Conservation (phyloP, 1,284 basidiomycete species). For the Phlebopus sp. region DNA sequence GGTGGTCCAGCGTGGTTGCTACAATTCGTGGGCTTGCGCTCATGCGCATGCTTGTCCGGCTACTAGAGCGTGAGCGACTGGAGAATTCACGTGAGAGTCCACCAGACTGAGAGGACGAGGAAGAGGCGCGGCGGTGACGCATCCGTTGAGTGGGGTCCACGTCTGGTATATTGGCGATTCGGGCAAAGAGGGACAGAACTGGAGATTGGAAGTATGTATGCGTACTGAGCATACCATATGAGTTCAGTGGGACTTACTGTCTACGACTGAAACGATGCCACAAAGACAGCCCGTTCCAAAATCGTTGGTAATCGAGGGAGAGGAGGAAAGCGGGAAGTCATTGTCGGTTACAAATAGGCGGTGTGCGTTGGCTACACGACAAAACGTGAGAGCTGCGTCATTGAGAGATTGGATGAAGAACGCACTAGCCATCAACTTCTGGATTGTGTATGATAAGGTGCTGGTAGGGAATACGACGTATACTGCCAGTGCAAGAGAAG, state of each 20-base stretch:
- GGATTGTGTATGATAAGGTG: slow-evolving; percentile 63
- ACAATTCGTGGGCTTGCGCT: slow-evolving; percentile 39
- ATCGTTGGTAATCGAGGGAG: slow-evolving; percentile 40
- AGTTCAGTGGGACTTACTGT: slow-evolving; percentile 48
- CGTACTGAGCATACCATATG: slow-evolving; percentile 1
- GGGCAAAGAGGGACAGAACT: slow-evolving; percentile 76
- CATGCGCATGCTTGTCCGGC: slow-evolving; percentile 46
- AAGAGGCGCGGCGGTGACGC: slow-evolving; percentile 70
- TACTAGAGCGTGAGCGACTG: slow-evolving; percentile 43
- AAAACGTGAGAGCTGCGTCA: no score
- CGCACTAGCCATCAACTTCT: slow-evolving; percentile 77
- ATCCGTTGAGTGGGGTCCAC: slow-evolving; percentile 73
- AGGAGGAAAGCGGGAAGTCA: slow-evolving; percentile 39
- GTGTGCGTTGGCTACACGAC: slow-evolving; percentile 63
- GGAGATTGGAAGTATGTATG: neutral
- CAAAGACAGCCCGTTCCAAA: slow-evolving; percentile 47
- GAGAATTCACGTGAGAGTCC: slow-evolving; percentile 19
- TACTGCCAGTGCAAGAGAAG: slow-evolving; percentile 38
- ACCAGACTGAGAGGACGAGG: slow-evolving; percentile 49
- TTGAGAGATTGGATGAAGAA: slow-evolving; percentile 14
- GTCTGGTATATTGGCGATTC: slow-evolving; percentile 62
- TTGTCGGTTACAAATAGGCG: slow-evolving; percentile 73
- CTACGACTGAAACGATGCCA: slow-evolving; percentile 76
- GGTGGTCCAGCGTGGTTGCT: slow-evolving; percentile 31
- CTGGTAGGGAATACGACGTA: slow-evolving; percentile 67